Evolutionary conservation across 306 rosid species (phyloP).

Genomic region (Mimosa pudica): DNA sequence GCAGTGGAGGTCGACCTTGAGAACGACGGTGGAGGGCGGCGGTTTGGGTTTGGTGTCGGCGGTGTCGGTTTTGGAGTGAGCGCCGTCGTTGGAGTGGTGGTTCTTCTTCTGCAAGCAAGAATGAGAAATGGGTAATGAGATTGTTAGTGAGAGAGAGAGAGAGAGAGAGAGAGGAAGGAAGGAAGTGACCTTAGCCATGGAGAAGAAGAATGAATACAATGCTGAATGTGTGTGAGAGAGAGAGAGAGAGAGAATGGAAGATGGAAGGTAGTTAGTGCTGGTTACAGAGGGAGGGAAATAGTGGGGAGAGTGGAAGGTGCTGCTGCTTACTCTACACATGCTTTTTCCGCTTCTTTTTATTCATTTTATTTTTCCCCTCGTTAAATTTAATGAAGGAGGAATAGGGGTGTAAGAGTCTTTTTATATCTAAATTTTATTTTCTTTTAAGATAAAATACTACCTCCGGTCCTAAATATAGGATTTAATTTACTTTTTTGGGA

Average conservation of each 20-base stretch:
- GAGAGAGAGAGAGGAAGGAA: neutral
- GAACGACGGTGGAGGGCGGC: conserved; percentile 43
- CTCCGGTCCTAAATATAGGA: no score
- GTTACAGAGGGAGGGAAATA: neutral
- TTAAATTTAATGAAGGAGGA: no score
- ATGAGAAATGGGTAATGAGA: neutral
- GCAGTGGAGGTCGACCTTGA: conserved; percentile 74
- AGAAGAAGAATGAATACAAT: neutral
- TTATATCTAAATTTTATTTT: no score
- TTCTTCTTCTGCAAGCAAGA: conserved; percentile 51
- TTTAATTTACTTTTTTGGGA: no score
- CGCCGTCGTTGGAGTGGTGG: neutral
- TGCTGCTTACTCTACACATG: neutral
- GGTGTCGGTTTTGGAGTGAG: neutral
- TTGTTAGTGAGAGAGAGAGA: no score
- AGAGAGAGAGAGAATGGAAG: neutral
- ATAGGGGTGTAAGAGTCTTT: no score
- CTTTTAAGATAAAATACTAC: no score
- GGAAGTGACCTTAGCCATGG: conserved; percentile 35
- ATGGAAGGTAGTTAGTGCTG: neutral
- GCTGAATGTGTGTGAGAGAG: neutral
- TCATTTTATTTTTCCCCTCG: no score
- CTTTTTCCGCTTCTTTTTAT: neutral
- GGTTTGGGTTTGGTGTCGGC: neutral
- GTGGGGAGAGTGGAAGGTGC: neutral